Evolutionary conservation across 75 land plant species (phyloP), one percentile per base, ranked within the genome.

Genomic region (Picea sitchensis): DNA sequence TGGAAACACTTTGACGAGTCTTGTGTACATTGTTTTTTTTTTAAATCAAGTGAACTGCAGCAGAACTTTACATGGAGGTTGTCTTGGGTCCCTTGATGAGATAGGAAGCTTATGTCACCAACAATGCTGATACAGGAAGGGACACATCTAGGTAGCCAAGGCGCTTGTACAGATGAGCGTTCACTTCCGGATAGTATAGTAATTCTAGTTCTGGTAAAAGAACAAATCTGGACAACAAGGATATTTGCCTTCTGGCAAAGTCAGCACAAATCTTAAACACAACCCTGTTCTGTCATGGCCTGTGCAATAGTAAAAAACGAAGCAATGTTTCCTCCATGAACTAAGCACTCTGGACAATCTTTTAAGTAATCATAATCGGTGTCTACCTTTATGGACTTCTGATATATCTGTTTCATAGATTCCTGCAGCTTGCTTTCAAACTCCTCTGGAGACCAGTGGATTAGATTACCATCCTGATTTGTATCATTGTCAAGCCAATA

Each of bases 251-350:
- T 38, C 32, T 69, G 44, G 62, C 5, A 1, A 61, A 61, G n/a
- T 61, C 9, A 3, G 8, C 62, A 2, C 62, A 61, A 56, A 56
- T 7, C 32, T 89, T 83, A 97, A 76, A 93, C 96, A 67, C 98
- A 91, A 41, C 99, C 99, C 83, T 97, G 99, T 57, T 95, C 98
- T 59, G 81, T 83, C 96, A 97, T 97, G 20, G 94, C 96, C 80
- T 90, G 92, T 34, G 99, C 99, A 81, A 97, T 82, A 47, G 88
- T 91, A 26, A 97, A 79, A 79, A 97, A 97, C 68, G 94, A 91
- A 60, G 93, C 88, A 73, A 97, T 93, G 64, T 90, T 92, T 65
- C 93, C 98, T 54, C 98, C 99, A 81, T 97, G 98, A 36, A 92
- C 90, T 75, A 97, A 83, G 31, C 96, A 89, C 84, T 98, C 99